Conservation (phyloP, 768 basidiomycete genomes). For the Kwoniella bestiolae region DNA sequence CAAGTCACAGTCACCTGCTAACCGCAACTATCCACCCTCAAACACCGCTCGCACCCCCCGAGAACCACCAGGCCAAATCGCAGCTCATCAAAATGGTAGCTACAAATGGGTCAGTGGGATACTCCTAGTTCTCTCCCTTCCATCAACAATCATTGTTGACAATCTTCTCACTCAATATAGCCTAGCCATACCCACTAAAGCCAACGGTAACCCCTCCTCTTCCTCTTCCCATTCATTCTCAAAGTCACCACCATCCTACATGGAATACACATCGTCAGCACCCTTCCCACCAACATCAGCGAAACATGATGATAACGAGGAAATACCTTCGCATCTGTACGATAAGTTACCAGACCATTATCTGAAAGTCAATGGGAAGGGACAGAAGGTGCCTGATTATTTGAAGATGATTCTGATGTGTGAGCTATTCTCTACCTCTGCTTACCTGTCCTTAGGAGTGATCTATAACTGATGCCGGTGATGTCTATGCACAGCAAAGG, state of each 20-base stretch:
- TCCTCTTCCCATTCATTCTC: slow-evolving; percentile 16
- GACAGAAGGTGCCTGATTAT: slow-evolving; percentile 50
- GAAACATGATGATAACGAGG: slow-evolving; percentile 44
- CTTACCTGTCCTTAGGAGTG: neutral
- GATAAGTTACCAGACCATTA: slow-evolving; percentile 49
- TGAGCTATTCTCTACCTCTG: slow-evolving; percentile 27
- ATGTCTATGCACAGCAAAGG: slow-evolving; percentile 52
- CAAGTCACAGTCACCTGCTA: too few relatives aligned
- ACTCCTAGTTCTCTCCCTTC: neutral
- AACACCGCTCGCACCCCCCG: too few relatives aligned
- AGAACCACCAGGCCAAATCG: neutral
- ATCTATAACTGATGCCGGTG: neutral
- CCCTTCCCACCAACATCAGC: slow-evolving; percentile 48
- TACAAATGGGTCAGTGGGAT: slow-evolving; percentile 10
- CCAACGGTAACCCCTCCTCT: slow-evolving; percentile 19
- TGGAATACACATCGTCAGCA: slow-evolving; percentile 56
- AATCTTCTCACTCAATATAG: neutral
- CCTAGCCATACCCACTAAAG: slow-evolving; percentile 13
- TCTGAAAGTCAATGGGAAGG: slow-evolving; percentile 36
- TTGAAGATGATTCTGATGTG: slow-evolving; percentile 56
- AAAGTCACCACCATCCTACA: slow-evolving; percentile 32
- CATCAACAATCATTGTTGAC: neutral
- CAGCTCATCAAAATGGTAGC: slow-evolving; percentile 10
- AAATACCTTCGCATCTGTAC: slow-evolving; percentile 57
- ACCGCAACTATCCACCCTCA: too few relatives aligned